Evolutionary conservation across 2,329 filamentous ascomycete species (phyloP).

Genomic region (Claviceps lovelessii): DNA sequence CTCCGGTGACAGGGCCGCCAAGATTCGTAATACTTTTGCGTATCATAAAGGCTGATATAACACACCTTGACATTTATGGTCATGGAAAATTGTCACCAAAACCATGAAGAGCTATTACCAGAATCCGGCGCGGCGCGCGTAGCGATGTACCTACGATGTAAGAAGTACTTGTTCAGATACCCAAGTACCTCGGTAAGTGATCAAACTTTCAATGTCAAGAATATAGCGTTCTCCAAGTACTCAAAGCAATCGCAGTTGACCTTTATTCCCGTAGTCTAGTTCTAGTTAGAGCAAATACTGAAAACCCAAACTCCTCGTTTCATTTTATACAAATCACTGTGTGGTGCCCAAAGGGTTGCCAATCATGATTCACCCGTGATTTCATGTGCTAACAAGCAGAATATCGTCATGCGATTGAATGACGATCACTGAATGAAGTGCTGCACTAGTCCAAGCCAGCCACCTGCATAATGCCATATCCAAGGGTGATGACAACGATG

Average conservation of each 20-base stretch:
- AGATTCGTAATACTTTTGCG: too few species aligned
- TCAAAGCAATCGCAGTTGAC: not conserved
- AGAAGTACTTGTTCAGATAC: not conserved
- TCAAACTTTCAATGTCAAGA: not conserved
- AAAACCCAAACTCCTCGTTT: not conserved
- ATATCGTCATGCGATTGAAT: not conserved
- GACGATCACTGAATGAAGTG: too few species aligned
- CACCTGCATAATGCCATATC: constrained; percentile 78
- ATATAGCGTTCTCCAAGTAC: not conserved
- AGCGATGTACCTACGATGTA: too few species aligned
- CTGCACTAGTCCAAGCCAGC: constrained; percentile 40
- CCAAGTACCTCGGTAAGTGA: not conserved
- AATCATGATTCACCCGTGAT: not conserved
- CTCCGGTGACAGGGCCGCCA: too few species aligned
- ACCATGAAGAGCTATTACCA: too few species aligned
- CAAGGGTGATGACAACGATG: constrained; percentile 69
- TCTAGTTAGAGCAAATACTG: not conserved
- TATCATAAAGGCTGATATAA: too few species aligned
- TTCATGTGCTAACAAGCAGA: not conserved
- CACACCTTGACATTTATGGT: too few species aligned
- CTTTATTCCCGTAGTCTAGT: not conserved
- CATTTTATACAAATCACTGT: not conserved
- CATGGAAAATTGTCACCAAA: too few species aligned
- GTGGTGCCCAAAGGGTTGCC: not conserved
- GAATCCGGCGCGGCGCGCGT: too few species aligned